These are phyloP conservation scores for Eucalyptus polyanthemos DNA, from an alignment of 345 rosid species.

Conservation along the genomic window DNA sequence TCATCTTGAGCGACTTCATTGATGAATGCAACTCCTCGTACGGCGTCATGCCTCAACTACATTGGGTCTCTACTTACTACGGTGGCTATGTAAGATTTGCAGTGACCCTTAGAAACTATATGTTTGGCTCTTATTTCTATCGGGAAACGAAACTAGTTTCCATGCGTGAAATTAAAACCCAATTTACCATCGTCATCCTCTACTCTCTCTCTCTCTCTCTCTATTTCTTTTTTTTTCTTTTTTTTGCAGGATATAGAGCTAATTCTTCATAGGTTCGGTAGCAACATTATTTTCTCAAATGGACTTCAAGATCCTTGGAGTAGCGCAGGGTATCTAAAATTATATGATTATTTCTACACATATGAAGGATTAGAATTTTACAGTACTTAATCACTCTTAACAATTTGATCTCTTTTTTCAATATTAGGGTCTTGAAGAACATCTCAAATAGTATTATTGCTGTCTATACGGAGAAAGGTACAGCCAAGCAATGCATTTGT, in stretches of 20 bases:
- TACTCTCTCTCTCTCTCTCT: too few species aligned
- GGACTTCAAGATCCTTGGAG: conserved; percentile 48
- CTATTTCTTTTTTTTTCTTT: fast-evolving
- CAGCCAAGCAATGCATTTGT: background rate
- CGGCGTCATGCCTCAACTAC: conserved; percentile 34
- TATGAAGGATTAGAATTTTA: background rate
- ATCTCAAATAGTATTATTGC: background rate
- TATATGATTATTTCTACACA: background rate
- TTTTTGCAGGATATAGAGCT: conserved; percentile 26
- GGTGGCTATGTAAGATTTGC: conserved; percentile 26
- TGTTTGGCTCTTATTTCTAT: background rate
- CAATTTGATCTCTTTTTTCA: background rate
- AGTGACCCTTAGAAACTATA: background rate
- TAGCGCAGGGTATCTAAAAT: conserved; percentile 27
- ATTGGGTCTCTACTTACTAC: conserved; percentile 40
- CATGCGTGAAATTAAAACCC: background rate
- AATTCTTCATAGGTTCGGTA: conserved; percentile 24
- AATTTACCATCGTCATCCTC: background rate
- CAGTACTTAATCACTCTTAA: background rate
- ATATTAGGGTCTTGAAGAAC: background rate
- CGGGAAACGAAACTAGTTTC: background rate
- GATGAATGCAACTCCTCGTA: background rate
- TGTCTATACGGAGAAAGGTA: background rate
- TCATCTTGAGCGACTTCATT: background rate
- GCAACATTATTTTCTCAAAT: conserved; percentile 58